A percentile compares a stretch with the other conserved stretches of the same genome.
phyloP scores from a whole-genome alignment of 768 basidiomycete species.

The Kwoniella heveanensis region DNA sequence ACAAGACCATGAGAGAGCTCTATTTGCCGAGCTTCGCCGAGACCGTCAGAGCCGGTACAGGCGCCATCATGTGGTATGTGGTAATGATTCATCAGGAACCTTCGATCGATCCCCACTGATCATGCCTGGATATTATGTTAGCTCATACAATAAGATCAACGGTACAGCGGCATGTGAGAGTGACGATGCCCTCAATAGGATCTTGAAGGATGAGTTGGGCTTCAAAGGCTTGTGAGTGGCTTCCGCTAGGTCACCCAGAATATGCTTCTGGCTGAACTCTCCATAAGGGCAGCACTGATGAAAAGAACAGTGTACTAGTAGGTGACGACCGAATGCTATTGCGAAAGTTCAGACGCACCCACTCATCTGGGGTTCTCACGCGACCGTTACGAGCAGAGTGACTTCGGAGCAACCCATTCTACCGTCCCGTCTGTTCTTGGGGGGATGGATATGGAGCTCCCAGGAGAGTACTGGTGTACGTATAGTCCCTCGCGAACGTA shows the following conservation, averaged over 20 bases:
- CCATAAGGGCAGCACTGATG: neutral
- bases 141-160: constrained; percentile 54
- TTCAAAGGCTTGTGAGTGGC: constrained; percentile 52
- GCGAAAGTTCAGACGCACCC: too few species aligned
- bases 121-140: constrained; percentile 3
- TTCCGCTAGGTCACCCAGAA: too few species aligned
- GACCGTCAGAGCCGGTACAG: constrained; percentile 55
- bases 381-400: constrained; percentile 43
- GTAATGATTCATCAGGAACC: constrained; percentile 2
- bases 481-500: too few species aligned
- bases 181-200: constrained; percentile 45
- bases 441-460: constrained; percentile 53
- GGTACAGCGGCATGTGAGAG: constrained; percentile 55
- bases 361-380: too few species aligned
- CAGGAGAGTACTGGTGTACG: constrained; percentile 39
- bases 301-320: constrained; percentile 29
- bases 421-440: constrained; percentile 34
- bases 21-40: constrained; percentile 57
- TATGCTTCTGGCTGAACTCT: too few species aligned
- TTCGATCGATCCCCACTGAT: too few species aligned
- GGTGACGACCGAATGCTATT: too few species aligned
- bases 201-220: constrained; percentile 55
- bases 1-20: constrained; percentile 55
- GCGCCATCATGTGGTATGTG: constrained; percentile 53
- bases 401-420: constrained; percentile 50